Evolutionary conservation across 2,329 filamentous ascomycete species (phyloP), one percentile per base, ranked within the genome.

Genomic region (Cucurbitaria berberidis): DNA sequence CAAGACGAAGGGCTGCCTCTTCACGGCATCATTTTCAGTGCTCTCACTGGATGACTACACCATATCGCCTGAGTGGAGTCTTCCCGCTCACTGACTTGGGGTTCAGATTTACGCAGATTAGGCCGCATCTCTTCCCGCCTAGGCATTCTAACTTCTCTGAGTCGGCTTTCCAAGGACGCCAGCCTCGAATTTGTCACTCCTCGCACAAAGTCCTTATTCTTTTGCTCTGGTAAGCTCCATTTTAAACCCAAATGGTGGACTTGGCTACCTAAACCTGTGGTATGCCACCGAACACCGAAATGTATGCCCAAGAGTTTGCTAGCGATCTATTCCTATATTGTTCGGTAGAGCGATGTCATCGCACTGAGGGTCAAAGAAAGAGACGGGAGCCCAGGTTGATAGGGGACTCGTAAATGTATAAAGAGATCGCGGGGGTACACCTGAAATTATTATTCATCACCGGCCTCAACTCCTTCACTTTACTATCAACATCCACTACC

Each of bases 341-440:
- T 35, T 34, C 36, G 44, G 41, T 41, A 51, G 36, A 57, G 30
- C 60, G 45, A 66, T 55, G 63, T 66, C 63, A 65, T 65, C 27
- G 7, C 38, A 35, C 19, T 41, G 39, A 40, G 19, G 34, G 43
- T 35, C n/a, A 43, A 36, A 13, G 34, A 26, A 11, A 51, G 21
- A 26, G 38, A 39, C 32, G 22, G 32, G 24, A 42, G 27, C 34
- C 5, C 44, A 34, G 38, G 30, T 22, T 11, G 24, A 13, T 48
- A 44, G 51, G 45, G 45, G 51, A 58, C 36, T 49, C 51, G 55
- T 9, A 26, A 27, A 34, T 46, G 44, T 66, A 64, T 67, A 67
- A 66, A 66, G 34, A 42, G 13, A 43, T 26, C 18, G 45, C n/a
- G 19, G 22, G 32, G n/a, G 24, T 19, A 21, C 40, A 29, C 32